A percentile compares a stretch with the other conserved stretches of the same genome.
Conservation (phyloP, 352 stramenopile genomes). For the Thraustochytrium striatum region DNA sequence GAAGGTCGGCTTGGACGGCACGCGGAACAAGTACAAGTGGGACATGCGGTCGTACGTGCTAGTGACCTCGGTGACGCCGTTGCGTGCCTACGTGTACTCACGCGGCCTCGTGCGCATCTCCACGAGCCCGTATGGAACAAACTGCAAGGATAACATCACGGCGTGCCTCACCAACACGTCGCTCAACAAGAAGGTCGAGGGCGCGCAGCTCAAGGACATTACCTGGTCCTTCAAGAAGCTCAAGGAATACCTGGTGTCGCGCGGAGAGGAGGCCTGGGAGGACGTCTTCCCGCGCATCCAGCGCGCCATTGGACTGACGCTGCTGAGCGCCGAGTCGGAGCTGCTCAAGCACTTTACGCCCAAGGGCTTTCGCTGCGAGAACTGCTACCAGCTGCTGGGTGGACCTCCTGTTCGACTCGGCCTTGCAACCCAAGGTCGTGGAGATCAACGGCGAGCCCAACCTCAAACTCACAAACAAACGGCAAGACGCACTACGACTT, state of each 20-base stretch:
- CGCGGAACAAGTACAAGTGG: constrained; percentile 36
- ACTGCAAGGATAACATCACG: constrained; percentile 42
- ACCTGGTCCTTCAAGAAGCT: constrained; percentile 49
- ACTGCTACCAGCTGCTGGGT: constrained; percentile 47
- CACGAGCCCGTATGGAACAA: constrained; percentile 21
- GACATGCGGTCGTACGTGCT: constrained; percentile 44
- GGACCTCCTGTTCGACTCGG: constrained; percentile 33
- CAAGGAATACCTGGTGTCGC: constrained; percentile 24
- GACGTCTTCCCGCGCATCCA: constrained; percentile 44
- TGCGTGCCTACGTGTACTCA: constrained; percentile 46
- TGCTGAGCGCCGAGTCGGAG: constrained; percentile 26
- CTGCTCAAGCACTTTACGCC: constrained; percentile 29
- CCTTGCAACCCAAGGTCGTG: constrained; percentile 16
- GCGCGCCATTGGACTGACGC: constrained; percentile 35
- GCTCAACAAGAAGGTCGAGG: constrained; percentile 46
- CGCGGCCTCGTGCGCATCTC: constrained; percentile 42
- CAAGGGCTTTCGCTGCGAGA: constrained; percentile 35
- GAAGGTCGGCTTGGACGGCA: constrained; percentile 33
- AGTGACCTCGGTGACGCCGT: constrained; percentile 7
- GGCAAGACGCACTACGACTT: constrained; percentile 49
- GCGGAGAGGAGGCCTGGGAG: background rate
- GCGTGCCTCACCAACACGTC: constrained; percentile 46
- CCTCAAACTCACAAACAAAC: constrained; percentile 24
- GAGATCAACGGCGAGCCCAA: constrained; percentile 48
- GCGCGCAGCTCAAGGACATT: constrained; percentile 48